Evolutionary conservation across 306 rosid genomes (phyloP).

Genomic region (Gleditsia sinensis): DNA sequence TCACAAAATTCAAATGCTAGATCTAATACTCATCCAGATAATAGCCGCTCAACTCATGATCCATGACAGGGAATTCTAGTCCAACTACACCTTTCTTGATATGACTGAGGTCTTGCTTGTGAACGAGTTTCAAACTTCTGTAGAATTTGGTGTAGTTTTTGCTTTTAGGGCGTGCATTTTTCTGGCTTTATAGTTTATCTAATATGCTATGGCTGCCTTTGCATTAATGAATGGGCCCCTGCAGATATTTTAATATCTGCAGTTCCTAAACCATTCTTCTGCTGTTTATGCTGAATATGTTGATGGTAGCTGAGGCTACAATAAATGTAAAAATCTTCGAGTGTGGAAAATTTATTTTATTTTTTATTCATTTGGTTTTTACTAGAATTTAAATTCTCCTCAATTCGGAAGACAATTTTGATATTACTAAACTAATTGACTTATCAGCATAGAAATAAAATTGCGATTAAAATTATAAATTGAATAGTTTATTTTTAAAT

Average conservation of each 20-base stretch:
- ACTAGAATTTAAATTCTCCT: no score
- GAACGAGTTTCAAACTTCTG: constrained; percentile 25
- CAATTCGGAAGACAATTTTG: no score
- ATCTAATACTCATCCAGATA: constrained; percentile 59
- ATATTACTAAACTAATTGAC: no score
- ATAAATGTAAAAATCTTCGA: constrained; percentile 15
- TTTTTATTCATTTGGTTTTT: no score
- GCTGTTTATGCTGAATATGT: neutral
- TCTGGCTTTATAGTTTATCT: neutral
- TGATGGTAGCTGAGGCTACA: constrained; percentile 17
- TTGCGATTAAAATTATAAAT: no score
- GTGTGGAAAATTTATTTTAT: no score
- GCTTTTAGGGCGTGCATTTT: constrained; percentile 20
- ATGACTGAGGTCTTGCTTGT: constrained; percentile 35
- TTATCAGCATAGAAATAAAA: no score
- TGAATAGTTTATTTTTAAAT: no score
- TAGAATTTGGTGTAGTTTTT: constrained; percentile 11
- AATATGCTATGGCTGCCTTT: neutral
- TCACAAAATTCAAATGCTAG: constrained; percentile 59
- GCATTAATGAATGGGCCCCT: constrained; percentile 3
- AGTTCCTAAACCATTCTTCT: constrained; percentile 15
- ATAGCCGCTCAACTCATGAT: constrained; percentile 46
- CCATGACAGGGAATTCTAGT: constrained; percentile 30
- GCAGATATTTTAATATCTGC: constrained; percentile 23
- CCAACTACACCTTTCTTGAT: neutral